Evolutionary conservation across 129 eudicot genomes (phyloP), one percentile per base, ranked within the genome.

Genomic region (Tanacetum coccineum): DNA sequence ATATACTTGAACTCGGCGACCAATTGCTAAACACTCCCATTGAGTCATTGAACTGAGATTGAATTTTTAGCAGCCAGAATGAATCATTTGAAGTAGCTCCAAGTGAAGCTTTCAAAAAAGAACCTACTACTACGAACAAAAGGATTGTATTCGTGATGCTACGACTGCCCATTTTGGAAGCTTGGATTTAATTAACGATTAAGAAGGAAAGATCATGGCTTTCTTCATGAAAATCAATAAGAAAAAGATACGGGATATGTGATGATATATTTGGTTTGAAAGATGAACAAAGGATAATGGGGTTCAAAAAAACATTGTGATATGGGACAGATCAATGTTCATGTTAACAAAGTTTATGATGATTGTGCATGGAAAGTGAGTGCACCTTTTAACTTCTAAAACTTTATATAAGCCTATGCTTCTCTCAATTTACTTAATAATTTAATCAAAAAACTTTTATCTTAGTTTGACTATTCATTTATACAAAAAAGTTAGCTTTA

Each of bases 21-120:
- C 98, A 93, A 74, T 79, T 86, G 47, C 77, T 71, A 13, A 93
- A 80, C 61, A 80, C 80, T 66, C 87, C 83, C 45, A 28, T 52
- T 4, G 86, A 80, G 79, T 93, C 90, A 40, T n/a, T 57, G 44
- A 93, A 68, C 48, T 84, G 62, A 11, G 95, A 82, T 73, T 93
- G 85, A 72, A 93, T 79, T 59, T 76, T 78, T n/a, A 93, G 80
- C 13, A 93, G 87, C 88, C 89, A 83, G 70, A 75, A 69, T 12
- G 96, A 82, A 78, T 88, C 95, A 80, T 79, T 67, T 39, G 84
- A 76, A 69, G 53, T 25, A 62, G 69, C 76, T 42, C 79, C 83
- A 39, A 50, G 73, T 62, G 68, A 59, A 22, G 53, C 76, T 17
- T 64, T 13, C 55, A 75, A 60, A 57, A 68, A 26, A 68, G 73